phyloP scores from a whole-genome alignment of 768 basidiomycete genomes.

The Collybia nuda region DNA sequence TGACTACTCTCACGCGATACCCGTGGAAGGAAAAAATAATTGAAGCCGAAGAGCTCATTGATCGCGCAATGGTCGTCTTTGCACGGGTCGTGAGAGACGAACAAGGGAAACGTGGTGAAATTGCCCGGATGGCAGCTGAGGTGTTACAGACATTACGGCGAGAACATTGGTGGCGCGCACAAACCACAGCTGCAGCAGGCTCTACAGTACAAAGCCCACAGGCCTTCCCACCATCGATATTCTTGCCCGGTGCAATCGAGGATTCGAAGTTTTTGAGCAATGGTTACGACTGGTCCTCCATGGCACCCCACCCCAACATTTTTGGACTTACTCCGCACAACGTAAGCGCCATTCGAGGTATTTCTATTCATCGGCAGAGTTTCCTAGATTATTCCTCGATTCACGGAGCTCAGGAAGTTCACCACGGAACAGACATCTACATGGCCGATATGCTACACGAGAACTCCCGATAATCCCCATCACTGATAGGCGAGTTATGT shows the following conservation, averaged over 20 bases:
- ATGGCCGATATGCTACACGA: background rate
- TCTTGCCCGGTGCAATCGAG: background rate
- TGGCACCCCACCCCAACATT: background rate
- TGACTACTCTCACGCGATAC: constrained; percentile 37
- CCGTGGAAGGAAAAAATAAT: constrained; percentile 34
- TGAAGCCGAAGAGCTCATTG: constrained; percentile 37
- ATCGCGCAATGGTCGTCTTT: constrained; percentile 37
- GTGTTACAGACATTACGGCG: constrained; percentile 32
- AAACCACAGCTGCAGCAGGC: background rate
- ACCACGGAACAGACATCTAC: background rate
- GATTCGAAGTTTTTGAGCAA: background rate
- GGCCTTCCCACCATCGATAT: background rate
- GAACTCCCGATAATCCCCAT: background rate
- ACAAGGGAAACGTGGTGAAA: constrained; percentile 33
- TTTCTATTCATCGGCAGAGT: background rate
- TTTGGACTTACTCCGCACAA: background rate
- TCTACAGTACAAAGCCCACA: background rate
- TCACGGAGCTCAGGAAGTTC: background rate
- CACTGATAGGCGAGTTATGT: no score
- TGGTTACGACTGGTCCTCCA: background rate
- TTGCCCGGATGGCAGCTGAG: constrained; percentile 37
- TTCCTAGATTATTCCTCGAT: background rate
- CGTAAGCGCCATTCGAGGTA: background rate
- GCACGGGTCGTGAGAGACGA: constrained; percentile 30
- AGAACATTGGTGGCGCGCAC: constrained; percentile 22